Conservation (phyloP, 2,329 filamentous ascomycete species). For the Penicillium concentricum region DNA sequence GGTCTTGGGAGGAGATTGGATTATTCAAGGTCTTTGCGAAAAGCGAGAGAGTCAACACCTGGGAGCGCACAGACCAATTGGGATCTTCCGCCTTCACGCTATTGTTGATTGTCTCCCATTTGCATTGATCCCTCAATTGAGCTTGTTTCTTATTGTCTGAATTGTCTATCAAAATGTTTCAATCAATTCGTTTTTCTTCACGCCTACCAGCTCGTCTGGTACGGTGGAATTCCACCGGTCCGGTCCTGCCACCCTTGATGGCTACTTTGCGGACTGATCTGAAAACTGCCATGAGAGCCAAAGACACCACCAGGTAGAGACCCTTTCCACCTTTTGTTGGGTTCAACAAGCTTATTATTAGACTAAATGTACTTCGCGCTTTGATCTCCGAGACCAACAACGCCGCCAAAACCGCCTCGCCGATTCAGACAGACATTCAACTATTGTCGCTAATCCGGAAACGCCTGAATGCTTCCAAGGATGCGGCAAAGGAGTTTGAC, state of each 20-base stretch:
- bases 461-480: slow-evolving; percentile 37
- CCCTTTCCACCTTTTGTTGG: not conserved
- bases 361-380: slow-evolving; percentile 49
- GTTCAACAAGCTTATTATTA: slow-evolving; percentile 16
- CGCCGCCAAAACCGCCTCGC: slow-evolving; percentile 46
- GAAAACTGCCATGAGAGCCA: slow-evolving; percentile 51
- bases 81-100: slow-evolving; percentile 22
- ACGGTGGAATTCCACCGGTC: slow-evolving; percentile 43
- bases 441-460: slow-evolving; percentile 49
- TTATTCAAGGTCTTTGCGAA: slow-evolving; percentile 22
- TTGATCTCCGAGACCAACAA: slow-evolving; percentile 53
- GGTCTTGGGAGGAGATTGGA: slow-evolving; percentile 11
- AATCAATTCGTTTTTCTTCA: slow-evolving; percentile 28
- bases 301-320: slow-evolving; percentile 46
- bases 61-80: slow-evolving; percentile 34
- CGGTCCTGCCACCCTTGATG: slow-evolving; percentile 44
- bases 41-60: slow-evolving; percentile 24
- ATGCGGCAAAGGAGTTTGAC: slow-evolving; percentile 43
- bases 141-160: not conserved
- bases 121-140: slow-evolving; percentile 3
- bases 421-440: slow-evolving; percentile 49
- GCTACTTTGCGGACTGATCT: slow-evolving; percentile 46
- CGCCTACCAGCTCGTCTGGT: slow-evolving; percentile 30
- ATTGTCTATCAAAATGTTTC: slow-evolving; percentile 31
- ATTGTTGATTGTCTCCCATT: slow-evolving; percentile 3